Conservation (phyloP, 768 basidiomycete species). For the Piloderma croceum region DNA sequence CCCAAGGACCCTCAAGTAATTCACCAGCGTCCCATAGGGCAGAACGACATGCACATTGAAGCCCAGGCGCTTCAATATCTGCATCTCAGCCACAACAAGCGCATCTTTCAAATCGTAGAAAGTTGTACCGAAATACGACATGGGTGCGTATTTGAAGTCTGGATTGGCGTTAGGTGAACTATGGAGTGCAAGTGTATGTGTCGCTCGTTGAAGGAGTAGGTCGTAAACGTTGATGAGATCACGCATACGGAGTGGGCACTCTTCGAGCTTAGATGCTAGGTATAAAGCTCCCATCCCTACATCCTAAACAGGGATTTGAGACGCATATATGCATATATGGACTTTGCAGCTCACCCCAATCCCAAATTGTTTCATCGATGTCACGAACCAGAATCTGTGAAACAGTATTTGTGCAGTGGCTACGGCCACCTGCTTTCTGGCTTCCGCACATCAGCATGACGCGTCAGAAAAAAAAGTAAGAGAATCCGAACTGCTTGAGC, state of each 20-base stretch:
- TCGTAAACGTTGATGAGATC: slow-evolving; percentile 95
- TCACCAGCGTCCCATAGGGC: slow-evolving; percentile 91
- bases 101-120: slow-evolving; percentile 96
- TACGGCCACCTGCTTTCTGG: slow-evolving; percentile 91
- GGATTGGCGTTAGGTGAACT: slow-evolving; percentile 23
- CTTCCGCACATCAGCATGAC: background rate
- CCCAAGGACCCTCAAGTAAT: slow-evolving; percentile 89
- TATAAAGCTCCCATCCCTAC: slow-evolving; percentile 85
- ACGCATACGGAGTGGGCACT: slow-evolving; percentile 85
- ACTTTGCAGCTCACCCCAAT: slow-evolving; percentile 62
- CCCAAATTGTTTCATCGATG: slow-evolving; percentile 91
- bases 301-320: slow-evolving; percentile 46
- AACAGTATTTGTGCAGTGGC: slow-evolving; percentile 95
- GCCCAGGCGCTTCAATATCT: slow-evolving; percentile 90
- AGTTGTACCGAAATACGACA: slow-evolving; percentile 82
- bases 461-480: slow-evolving; percentile 1
- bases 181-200: slow-evolving; percentile 43
- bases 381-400: slow-evolving; percentile 95
- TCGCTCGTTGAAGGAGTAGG: slow-evolving; percentile 71
- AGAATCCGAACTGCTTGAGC: slow-evolving; percentile 68
- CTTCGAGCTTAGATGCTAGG: slow-evolving; percentile 86
- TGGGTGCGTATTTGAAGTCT: slow-evolving; percentile 67
- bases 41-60: slow-evolving; percentile 93
- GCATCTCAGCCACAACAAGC: slow-evolving; percentile 94
- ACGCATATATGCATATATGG: slow-evolving; percentile 2